Evolutionary conservation across 192 early-diverging fungal species (phyloP).

Genomic region (Umbelopsis sp.): DNA sequence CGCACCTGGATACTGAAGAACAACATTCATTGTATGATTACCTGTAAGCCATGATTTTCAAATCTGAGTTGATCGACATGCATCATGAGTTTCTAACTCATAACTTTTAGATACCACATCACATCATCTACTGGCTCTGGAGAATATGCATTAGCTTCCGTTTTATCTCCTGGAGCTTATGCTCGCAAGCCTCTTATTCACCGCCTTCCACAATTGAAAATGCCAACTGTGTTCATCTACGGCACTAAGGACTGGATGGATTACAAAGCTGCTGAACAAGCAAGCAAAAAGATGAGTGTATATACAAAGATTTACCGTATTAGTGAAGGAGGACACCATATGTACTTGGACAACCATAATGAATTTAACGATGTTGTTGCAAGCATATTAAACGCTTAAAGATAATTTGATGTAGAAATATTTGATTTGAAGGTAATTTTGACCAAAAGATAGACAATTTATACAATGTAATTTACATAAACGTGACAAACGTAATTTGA

Average conservation of each 20-base stretch:
- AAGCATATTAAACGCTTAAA: neutral
- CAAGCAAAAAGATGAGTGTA: slow-evolving; percentile 57
- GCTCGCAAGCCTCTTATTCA: slow-evolving; percentile 75
- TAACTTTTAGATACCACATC: slow-evolving; percentile 63
- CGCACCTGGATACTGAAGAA: slow-evolving; percentile 67
- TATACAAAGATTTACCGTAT: slow-evolving; percentile 50
- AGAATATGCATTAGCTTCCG: slow-evolving; percentile 77
- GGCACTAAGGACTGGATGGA: slow-evolving; percentile 86
- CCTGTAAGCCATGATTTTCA: slow-evolving; percentile 44
- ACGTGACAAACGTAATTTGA: neutral
- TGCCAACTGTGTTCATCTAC: slow-evolving; percentile 76
- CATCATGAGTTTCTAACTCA: neutral
- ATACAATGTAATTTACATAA: neutral
- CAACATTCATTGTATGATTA: slow-evolving; percentile 73
- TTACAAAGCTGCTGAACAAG: slow-evolving; percentile 66
- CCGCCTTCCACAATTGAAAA: slow-evolving; percentile 56
- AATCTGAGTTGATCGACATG: neutral
- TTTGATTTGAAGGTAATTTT: too few relatives aligned
- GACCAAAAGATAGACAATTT: neutral
- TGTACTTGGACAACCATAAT: slow-evolving; percentile 83
- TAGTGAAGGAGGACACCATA: slow-evolving; percentile 65
- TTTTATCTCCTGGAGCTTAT: slow-evolving; percentile 82
- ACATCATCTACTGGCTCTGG: slow-evolving; percentile 75
- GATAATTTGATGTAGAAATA: neutral
- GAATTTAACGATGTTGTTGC: slow-evolving; percentile 68